Conservation (phyloP, 2,329 filamentous ascomycete genomes). For the Dactylellina sp. region DNA sequence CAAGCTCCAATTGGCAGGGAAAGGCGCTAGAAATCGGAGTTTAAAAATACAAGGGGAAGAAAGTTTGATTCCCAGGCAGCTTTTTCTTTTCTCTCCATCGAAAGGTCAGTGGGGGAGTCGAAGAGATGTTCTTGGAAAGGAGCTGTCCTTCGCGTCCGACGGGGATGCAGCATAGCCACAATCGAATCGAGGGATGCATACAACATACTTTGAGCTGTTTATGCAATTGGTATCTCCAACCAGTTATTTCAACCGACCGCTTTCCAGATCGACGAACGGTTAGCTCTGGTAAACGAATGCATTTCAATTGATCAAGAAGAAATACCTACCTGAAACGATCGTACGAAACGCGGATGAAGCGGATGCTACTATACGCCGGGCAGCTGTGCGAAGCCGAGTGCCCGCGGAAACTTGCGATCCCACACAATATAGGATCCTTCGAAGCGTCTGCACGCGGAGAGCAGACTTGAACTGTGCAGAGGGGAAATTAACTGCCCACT, state of each 20-base stretch:
- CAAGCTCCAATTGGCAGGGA: constrained; percentile 16
- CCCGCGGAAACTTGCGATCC: not conserved
- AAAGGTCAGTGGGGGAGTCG: no score
- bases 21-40: constrained; percentile 41
- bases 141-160: constrained; percentile 29
- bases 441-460: constrained; percentile 1
- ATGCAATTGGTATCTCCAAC: constrained; percentile 16
- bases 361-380: not conserved
- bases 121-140: not conserved
- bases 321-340: not conserved
- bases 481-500: not conserved
- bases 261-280: constrained; percentile 7
- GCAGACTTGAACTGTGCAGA: not conserved
- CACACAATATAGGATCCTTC: not conserved
- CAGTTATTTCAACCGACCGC: constrained; percentile 11
- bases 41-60: constrained; percentile 29
- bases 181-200: constrained; percentile 31
- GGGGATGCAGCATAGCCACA: constrained; percentile 55
- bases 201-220: constrained; percentile 17
- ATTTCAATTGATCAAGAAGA: not conserved
- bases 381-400: not conserved
- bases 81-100: not conserved
- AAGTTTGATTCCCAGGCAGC: constrained; percentile 13
- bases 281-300: not conserved
- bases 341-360: constrained; percentile 17